Conservation (phyloP, 78 protist species). For the Mastigamoeba balamuthi region DNA sequence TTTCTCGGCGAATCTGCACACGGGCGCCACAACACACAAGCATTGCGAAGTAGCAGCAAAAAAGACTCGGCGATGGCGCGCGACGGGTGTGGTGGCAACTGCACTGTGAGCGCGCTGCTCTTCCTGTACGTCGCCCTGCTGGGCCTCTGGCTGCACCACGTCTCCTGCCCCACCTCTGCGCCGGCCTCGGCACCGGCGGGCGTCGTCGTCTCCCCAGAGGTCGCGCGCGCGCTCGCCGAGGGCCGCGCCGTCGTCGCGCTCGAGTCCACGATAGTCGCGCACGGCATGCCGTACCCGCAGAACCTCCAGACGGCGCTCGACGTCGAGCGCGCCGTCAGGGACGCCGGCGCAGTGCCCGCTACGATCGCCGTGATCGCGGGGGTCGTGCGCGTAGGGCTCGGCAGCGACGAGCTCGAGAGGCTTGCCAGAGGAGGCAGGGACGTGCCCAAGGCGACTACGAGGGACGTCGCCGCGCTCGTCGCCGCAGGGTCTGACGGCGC, state of each 20-base stretch:
- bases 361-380: constrained; percentile 58
- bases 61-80: no score
- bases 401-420: not conserved
- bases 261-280: constrained; percentile 83
- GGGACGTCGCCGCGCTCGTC: constrained; percentile 62
- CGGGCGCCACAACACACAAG: no score
- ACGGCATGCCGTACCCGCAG: constrained; percentile 88
- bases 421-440: constrained; percentile 11
- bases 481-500: constrained; percentile 41
- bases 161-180: no score
- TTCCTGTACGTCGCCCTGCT: no score
- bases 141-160: no score
- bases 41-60: no score
- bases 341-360: constrained; percentile 86
- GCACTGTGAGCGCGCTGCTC: no score
- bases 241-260: constrained; percentile 75
- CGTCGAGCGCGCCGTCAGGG: constrained; percentile 61
- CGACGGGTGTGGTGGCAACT: no score
- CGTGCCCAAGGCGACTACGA: constrained; percentile 38
- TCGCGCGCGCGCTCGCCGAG: not conserved
- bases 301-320: constrained; percentile 54
- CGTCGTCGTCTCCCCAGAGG: no score
- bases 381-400: constrained; percentile 12
- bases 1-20: no score
- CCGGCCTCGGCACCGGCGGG: no score